phyloP scores from a whole-genome alignment of 108 stramenopile genomes.

The Nitzschia sp. region DNA sequence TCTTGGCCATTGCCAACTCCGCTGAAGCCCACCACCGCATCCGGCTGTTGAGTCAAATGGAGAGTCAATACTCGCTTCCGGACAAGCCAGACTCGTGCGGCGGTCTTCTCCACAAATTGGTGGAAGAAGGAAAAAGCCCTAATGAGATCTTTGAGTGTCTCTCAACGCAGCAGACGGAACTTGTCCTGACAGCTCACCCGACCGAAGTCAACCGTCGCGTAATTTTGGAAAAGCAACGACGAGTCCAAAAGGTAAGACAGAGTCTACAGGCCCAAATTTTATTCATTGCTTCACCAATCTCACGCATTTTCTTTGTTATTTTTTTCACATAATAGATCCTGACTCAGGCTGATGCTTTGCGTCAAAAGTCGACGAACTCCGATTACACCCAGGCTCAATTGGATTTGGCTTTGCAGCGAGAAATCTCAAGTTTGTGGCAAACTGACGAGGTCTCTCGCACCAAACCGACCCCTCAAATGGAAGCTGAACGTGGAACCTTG shows the following conservation, averaged over 20 bases:
- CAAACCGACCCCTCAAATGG: slow-evolving; percentile 92
- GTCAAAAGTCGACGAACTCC: slow-evolving; percentile 33
- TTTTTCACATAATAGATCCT: slow-evolving; percentile 36
- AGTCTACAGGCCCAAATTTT: no score
- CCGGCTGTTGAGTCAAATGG: slow-evolving; percentile 42
- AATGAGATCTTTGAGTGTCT: slow-evolving; percentile 79
- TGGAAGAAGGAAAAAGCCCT: slow-evolving; percentile 44
- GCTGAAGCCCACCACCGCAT: slow-evolving; percentile 84
- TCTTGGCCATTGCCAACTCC: slow-evolving; percentile 84
- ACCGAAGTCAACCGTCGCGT: slow-evolving; percentile 97
- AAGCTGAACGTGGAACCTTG: slow-evolving; percentile 91
- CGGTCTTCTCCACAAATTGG: slow-evolving; percentile 59
- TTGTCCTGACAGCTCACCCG: slow-evolving; percentile 96
- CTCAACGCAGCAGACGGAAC: slow-evolving; percentile 81
- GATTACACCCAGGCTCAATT: slow-evolving; percentile 50
- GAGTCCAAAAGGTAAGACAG: slow-evolving; percentile 46
- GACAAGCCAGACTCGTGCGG: slow-evolving; percentile 46
- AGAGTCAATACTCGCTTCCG: slow-evolving; percentile 19
- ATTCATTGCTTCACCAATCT: no score
- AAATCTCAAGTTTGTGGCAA: slow-evolving; percentile 82
- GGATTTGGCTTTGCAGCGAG: slow-evolving; percentile 66
- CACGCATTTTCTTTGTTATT: neutral
- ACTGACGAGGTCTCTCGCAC: slow-evolving; percentile 87
- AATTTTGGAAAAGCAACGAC: slow-evolving; percentile 77
- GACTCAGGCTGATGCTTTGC: slow-evolving; percentile 63